Conservation (phyloP, 1,284 basidiomycete genomes). For the Singerocomus inundabilis region DNA sequence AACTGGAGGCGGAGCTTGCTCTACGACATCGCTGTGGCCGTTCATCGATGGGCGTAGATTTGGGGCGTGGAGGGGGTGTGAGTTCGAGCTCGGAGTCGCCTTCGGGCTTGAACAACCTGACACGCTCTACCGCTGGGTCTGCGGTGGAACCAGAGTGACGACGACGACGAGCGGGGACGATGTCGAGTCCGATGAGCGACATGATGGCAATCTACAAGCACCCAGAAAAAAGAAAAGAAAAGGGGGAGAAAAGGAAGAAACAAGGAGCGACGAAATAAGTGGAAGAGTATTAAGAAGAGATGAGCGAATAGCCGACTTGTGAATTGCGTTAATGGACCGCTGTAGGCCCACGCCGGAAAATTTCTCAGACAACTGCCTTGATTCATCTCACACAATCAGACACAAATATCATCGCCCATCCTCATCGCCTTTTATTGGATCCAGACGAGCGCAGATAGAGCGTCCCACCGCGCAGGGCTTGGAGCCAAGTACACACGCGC, state of each 20-base stretch:
- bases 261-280: not conserved
- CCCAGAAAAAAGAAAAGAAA: not conserved
- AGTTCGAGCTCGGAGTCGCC: constrained; percentile 10
- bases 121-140: constrained; percentile 14
- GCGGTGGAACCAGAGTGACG: constrained; percentile 35
- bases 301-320: not conserved
- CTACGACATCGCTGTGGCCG: constrained; percentile 23
- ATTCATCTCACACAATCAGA: constrained; percentile 21
- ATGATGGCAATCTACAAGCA: constrained; percentile 1
- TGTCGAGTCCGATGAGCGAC: constrained; percentile 11
- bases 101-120: constrained; percentile 4
- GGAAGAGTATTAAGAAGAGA: not conserved
- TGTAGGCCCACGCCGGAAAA: not conserved
- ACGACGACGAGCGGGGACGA: constrained; percentile 23
- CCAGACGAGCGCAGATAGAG: not conserved
- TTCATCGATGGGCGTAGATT: constrained; percentile 36
- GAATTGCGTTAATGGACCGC: not conserved
- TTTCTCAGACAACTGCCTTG: constrained; percentile 5
- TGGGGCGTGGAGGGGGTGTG: constrained; percentile 32
- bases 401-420: constrained; percentile 9
- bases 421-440: no score
- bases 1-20: constrained; percentile 25
- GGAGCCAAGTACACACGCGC: not conserved
- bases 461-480: no score
- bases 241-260: not conserved